Evolutionary conservation across 2,329 filamentous ascomycete genomes (phyloP).

Genomic region (Colletotrichum agaves): DNA sequence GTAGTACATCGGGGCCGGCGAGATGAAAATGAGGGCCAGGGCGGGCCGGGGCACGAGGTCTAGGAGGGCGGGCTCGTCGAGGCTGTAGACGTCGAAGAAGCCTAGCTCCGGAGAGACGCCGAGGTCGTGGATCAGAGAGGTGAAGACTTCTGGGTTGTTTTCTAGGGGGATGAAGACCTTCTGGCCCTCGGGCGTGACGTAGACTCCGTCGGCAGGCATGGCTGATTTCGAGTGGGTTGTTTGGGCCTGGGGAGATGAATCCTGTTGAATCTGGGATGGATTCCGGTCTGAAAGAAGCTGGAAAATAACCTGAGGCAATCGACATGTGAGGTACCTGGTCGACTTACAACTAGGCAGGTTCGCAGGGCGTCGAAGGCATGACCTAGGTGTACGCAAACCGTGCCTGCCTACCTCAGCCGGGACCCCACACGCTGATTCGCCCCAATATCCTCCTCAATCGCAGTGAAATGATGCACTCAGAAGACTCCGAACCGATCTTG

Average conservation of each 20-base stretch:
- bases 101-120: slow-evolving; percentile 74
- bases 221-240: background rate
- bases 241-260: too few species aligned
- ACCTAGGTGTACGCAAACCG: slow-evolving; percentile 23
- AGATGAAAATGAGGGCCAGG: slow-evolving; percentile 82
- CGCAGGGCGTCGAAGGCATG: background rate
- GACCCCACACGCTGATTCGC: slow-evolving; percentile 9
- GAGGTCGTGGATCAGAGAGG: slow-evolving; percentile 74
- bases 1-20: slow-evolving; percentile 68
- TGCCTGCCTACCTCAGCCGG: slow-evolving; percentile 4
- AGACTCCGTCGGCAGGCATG: slow-evolving; percentile 44
- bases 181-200: slow-evolving; percentile 43
- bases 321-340: background rate
- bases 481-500: background rate
- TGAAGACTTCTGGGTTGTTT: slow-evolving; percentile 83
- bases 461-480: too few species aligned
- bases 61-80: slow-evolving; percentile 81
- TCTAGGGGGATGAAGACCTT: slow-evolving; percentile 56
- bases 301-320: too few species aligned
- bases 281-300: too few species aligned
- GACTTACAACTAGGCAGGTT: background rate
- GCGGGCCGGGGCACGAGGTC: slow-evolving; percentile 81
- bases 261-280: too few species aligned
- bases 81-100: slow-evolving; percentile 86
- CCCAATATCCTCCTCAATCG: background rate